phyloP scores from a whole-genome alignment of 805 yeast genomes.

The Cyberlindnera misumaiensis region DNA sequence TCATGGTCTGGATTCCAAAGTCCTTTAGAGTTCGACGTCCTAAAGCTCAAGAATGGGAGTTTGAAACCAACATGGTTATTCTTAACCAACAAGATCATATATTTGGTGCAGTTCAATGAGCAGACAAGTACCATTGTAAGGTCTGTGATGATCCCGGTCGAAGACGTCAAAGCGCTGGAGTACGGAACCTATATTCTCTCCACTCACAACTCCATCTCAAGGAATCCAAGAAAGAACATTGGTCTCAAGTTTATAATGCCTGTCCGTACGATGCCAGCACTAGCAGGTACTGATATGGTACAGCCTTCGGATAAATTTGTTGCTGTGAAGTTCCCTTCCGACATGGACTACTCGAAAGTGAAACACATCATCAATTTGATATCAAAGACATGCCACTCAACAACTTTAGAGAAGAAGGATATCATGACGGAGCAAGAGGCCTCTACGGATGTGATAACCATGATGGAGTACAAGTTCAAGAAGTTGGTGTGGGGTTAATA shows the following conservation, averaged over 20 bases:
- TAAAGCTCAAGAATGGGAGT: constrained; percentile 7
- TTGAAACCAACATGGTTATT: constrained; percentile 14
- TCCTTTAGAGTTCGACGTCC: constrained; percentile 16
- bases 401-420: constrained; percentile 24
- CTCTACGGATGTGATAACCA: constrained; percentile 27
- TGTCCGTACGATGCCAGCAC: not conserved
- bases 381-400: constrained; percentile 20
- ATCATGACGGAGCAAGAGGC: constrained; percentile 32
- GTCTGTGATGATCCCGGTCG: constrained; percentile 14
- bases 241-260: constrained; percentile 22
- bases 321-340: constrained; percentile 20
- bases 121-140: constrained; percentile 6
- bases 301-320: constrained; percentile 4
- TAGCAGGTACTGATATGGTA: not conserved
- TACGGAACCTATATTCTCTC: constrained; percentile 26
- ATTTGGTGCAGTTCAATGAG: constrained; percentile 20
- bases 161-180: constrained; percentile 18
- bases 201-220: constrained; percentile 13
- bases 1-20: constrained; percentile 22
- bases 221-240: constrained; percentile 27
- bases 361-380: constrained; percentile 18
- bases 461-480: constrained; percentile 30
- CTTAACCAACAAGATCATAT: constrained; percentile 17
- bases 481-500: constrained; percentile 32
- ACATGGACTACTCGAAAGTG: constrained; percentile 19